Conservation (phyloP, 352 stramenopile species). For the Phytophthora ramorum region DNA sequence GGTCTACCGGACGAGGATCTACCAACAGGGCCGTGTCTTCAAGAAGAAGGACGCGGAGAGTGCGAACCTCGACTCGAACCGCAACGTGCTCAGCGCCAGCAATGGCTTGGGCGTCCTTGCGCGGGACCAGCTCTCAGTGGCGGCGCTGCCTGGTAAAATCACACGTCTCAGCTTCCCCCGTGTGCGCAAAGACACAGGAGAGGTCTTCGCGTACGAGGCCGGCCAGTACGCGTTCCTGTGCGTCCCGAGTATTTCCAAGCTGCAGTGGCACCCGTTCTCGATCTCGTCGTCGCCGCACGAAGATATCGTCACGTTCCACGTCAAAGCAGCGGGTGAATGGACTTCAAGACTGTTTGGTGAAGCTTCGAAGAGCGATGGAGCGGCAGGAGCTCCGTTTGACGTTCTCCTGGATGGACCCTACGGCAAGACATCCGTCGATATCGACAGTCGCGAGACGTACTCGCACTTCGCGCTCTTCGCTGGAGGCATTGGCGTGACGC, state of each 20-base stretch:
- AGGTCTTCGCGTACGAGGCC: conserved; percentile 37
- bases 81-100: conserved; percentile 8
- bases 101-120: conserved; percentile 27
- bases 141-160: conserved; percentile 26
- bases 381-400: conserved; percentile 14
- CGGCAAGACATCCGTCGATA: conserved; percentile 35
- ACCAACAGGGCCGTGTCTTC: conserved; percentile 24
- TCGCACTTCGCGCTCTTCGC: conserved; percentile 52
- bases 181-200: conserved; percentile 32
- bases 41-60: conserved; percentile 12
- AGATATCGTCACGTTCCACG: conserved; percentile 56
- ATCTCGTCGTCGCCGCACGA: conserved; percentile 73
- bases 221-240: conserved; percentile 81
- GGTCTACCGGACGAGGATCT: conserved; percentile 17
- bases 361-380: not conserved
- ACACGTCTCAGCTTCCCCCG: conserved; percentile 43
- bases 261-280: conserved; percentile 89
- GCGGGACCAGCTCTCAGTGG: conserved; percentile 15
- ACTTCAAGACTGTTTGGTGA: conserved; percentile 40
- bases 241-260: conserved; percentile 57
- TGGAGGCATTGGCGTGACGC: conserved; percentile 54
- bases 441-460: conserved; percentile 41
- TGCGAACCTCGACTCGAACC: not conserved
- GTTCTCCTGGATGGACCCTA: conserved; percentile 51
- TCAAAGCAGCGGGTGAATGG: conserved; percentile 61